Evolutionary conservation across 192 early-diverging fungal genomes (phyloP).

Genomic region (Thamnidium elegans): DNA sequence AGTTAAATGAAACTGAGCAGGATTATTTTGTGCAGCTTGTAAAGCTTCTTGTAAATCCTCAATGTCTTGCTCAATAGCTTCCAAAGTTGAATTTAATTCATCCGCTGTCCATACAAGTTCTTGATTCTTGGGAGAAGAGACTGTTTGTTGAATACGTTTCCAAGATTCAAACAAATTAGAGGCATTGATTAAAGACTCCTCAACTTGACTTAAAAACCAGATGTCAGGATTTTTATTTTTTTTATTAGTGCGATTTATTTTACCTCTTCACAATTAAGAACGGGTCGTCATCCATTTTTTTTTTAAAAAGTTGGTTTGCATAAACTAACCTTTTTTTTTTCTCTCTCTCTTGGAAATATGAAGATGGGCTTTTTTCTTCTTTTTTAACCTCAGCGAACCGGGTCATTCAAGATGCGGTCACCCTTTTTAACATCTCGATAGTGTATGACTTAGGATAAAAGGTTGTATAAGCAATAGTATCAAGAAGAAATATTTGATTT

Average conservation of each 20-base stretch:
- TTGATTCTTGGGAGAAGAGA: constrained; percentile 50
- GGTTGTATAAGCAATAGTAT: no score
- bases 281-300: constrained; percentile 17
- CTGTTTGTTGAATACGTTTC: constrained; percentile 55
- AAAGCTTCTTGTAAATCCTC: constrained; percentile 56
- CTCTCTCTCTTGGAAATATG: no score
- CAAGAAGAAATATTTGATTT: no score
- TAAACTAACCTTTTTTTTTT: no score
- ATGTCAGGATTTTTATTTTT: background rate
- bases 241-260: background rate
- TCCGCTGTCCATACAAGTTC: constrained; percentile 55
- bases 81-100: constrained; percentile 39
- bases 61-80: constrained; percentile 47
- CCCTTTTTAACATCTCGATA: no score
- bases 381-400: no score
- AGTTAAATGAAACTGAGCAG: constrained; percentile 43
- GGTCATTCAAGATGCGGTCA: no score
- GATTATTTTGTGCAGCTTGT: constrained; percentile 30
- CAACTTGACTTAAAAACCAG: constrained; percentile 37
- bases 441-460: no score
- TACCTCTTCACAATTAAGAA: constrained; percentile 30
- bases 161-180: constrained; percentile 46
- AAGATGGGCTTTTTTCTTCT: no score
- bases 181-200: constrained; percentile 39
- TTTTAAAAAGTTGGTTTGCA: background rate